Evolutionary conservation across 148 eudicot species (phyloP).

Genomic region (Rhododendron ovatum): DNA sequence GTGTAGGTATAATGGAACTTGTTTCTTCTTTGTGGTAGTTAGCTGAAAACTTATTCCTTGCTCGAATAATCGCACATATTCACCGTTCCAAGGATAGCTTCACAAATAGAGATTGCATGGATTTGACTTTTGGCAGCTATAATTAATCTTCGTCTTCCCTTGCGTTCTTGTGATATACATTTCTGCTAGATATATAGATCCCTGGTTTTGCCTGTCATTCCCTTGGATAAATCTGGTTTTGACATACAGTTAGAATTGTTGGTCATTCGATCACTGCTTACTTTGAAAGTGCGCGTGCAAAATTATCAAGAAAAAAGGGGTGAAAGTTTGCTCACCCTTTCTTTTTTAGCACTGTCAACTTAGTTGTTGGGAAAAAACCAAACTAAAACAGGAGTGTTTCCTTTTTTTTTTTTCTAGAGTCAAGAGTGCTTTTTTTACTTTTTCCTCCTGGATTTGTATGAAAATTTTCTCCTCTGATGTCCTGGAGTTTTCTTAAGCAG

Average conservation of each 20-base stretch:
- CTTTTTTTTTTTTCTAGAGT: no score
- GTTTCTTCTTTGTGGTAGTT: background rate
- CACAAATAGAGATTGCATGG: background rate
- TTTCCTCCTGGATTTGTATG: no score
- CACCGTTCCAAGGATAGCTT: background rate
- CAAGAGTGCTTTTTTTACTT: no score
- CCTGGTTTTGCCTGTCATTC: background rate
- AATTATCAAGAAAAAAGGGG: background rate
- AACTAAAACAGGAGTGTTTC: no score
- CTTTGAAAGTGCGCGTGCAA: background rate
- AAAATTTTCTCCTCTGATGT: background rate
- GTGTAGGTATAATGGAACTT: background rate
- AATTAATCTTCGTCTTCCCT: background rate
- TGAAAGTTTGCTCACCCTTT: no score
- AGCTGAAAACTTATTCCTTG: background rate
- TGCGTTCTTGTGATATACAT: background rate
- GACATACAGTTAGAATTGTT: background rate
- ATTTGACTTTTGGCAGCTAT: background rate
- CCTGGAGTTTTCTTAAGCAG: slow-evolving; percentile 26
- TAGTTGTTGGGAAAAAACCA: no score
- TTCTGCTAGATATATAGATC: background rate
- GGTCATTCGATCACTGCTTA: background rate
- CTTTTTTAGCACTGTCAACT: no score
- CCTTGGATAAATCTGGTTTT: background rate
- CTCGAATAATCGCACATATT: background rate